phyloP scores from a whole-genome alignment of 371 early-diverging fungal genomes.

The Lichtheimia ramosa region DNA sequence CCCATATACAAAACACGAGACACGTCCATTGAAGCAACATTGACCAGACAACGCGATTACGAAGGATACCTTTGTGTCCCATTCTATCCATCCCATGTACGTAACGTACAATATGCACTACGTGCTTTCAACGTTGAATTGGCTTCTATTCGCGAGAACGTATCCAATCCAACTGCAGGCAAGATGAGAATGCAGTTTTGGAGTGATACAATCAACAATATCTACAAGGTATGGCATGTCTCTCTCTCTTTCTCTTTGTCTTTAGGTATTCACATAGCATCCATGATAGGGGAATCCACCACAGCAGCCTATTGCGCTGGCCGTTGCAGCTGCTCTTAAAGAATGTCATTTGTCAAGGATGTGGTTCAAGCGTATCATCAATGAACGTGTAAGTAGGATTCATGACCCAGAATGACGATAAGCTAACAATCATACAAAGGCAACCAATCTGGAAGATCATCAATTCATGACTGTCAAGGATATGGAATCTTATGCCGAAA shows the following conservation, averaged over 20 bases:
- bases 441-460: slow-evolving; percentile 63
- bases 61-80: slow-evolving; percentile 75
- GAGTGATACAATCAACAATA: slow-evolving; percentile 75
- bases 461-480: slow-evolving; percentile 73
- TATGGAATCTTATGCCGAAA: slow-evolving; percentile 87
- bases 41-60: slow-evolving; percentile 64
- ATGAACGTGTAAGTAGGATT: slow-evolving; percentile 56
- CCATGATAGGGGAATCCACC: slow-evolving; percentile 71
- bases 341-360: slow-evolving; percentile 51
- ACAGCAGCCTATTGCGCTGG: slow-evolving; percentile 72
- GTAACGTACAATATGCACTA: slow-evolving; percentile 71
- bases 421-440: slow-evolving; percentile 26
- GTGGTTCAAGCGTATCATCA: slow-evolving; percentile 76
- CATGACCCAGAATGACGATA: no score
- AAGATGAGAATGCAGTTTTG: slow-evolving; percentile 83
- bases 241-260: no score
- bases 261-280: no score
- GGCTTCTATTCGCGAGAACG: slow-evolving; percentile 74
- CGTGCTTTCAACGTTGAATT: slow-evolving; percentile 90
- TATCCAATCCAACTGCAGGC: slow-evolving; percentile 71
- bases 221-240: slow-evolving; percentile 54
- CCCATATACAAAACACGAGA: background rate
- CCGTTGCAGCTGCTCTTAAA: slow-evolving; percentile 53
- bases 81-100: slow-evolving; percentile 69
- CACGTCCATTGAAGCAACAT: background rate